Evolutionary conservation across 1,284 basidiomycete species (phyloP), one percentile per base, ranked within the genome.

Genomic region (Pyrrhoderma noxium): DNA sequence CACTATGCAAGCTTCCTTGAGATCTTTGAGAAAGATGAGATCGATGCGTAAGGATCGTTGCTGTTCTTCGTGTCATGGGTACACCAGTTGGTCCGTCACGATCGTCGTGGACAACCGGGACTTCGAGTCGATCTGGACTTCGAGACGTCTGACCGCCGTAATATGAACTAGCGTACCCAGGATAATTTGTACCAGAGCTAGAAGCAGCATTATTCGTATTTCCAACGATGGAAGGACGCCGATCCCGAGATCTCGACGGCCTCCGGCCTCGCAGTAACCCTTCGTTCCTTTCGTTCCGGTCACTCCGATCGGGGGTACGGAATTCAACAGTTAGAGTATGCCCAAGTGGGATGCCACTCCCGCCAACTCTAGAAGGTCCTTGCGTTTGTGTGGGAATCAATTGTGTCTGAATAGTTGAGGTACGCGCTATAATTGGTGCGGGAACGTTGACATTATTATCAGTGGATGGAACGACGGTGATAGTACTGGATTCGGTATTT

Each of bases 271-370:
- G 49, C 16, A n/a, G 16, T 7, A 51, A 48, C 18, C 36, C 44
- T 19, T 55, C 53, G 27, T 31, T 31, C 27, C 27, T 31, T 31
- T 31, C 27, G 9, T 54, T 49, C 18, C 39, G 47, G 16, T 54
- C 53, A 31, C 11, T 31, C 27, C 27, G 27, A 31, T 31, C 27
- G 27, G 27, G 27, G 52, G 61, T 58, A 13, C 70, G 68, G 54
- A 80, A 80, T 49, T 79, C 79, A 52, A 81, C 76, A 0, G 79
- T 80, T 55, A 73, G 73, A 1, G 74, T 72, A 1, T 77, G 66
- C 3, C 74, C 73, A 40, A 78, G 18, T 37, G 55, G 54, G 13
- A 53, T 35, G 21, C 49, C 42, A 19, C 38, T 31, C 22, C 37
- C 42, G 11, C 27, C 27, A 5, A 31, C 27, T 31, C 27, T 31